Conservation (phyloP, 192 early-diverging fungal species). For the Coemansia sp. region DNA sequence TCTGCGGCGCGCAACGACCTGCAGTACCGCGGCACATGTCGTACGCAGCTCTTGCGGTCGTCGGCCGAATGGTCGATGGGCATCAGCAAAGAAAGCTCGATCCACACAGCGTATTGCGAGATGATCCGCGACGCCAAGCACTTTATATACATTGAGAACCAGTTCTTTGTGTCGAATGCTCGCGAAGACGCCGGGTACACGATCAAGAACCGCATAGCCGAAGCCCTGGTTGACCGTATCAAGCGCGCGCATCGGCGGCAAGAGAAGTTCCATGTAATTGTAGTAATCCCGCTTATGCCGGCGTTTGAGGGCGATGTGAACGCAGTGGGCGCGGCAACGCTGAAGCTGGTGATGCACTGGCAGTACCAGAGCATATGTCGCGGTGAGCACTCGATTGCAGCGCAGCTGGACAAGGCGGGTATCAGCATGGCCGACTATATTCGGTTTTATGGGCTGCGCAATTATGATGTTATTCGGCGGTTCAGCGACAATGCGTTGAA, state of each 20-base stretch:
- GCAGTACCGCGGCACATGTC: conserved; percentile 60
- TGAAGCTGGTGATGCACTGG: conserved; percentile 77
- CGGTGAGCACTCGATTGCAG: conserved; percentile 68
- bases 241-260: conserved; percentile 64
- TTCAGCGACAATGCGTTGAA: conserved; percentile 25
- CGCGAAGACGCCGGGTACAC: conserved; percentile 54
- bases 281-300: conserved; percentile 81
- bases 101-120: conserved; percentile 76
- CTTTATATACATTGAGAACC: conserved; percentile 90
- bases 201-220: conserved; percentile 80
- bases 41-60: conserved; percentile 68
- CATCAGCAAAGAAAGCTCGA: conserved; percentile 68
- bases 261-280: conserved; percentile 74
- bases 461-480: conserved; percentile 65
- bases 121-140: conserved; percentile 71
- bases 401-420: conserved; percentile 57
- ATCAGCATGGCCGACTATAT: conserved; percentile 67
- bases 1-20: conserved; percentile 59
- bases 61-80: conserved; percentile 67
- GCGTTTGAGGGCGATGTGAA: conserved; percentile 82
- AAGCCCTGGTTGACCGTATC: conserved; percentile 74
- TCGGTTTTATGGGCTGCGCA: conserved; percentile 72
- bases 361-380: conserved; percentile 77
- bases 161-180: conserved; percentile 77
- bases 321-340: conserved; percentile 67